Percentiles rank a stretch among this genome's conserved stretches.
Conservation (phyloP, 345 rosid genomes). For the Sapria himalayana region DNA sequence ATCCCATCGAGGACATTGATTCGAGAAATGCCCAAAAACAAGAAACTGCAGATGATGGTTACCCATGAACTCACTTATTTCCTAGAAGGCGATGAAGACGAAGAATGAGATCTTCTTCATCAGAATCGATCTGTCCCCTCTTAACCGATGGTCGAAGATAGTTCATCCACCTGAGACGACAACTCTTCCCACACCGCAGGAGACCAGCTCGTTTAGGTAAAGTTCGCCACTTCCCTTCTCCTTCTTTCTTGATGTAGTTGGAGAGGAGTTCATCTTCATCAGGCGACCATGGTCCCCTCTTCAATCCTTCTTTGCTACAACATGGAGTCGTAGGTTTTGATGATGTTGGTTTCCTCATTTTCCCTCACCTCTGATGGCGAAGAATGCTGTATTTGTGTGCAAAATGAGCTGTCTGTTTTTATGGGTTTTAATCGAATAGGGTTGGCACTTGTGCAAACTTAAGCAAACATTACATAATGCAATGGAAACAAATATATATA, state of each 20-base stretch:
- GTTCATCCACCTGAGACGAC: constrained; percentile 92
- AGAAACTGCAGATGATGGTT: not conserved
- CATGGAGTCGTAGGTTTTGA: constrained; percentile 23
- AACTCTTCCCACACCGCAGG: constrained; percentile 73
- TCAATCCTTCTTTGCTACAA: constrained; percentile 49
- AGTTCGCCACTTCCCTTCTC: constrained; percentile 72
- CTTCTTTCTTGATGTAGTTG: constrained; percentile 43
- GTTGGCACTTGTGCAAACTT: too few species aligned
- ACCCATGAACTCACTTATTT: constrained; percentile 2
- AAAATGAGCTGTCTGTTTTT: too few species aligned
- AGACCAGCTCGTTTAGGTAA: constrained; percentile 66
- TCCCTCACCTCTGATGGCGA: too few species aligned
- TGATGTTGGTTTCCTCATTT: too few species aligned
- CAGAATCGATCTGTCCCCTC: constrained; percentile 53
- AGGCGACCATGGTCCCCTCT: constrained; percentile 82
- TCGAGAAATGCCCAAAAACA: too few species aligned
- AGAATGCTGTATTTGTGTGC: too few species aligned
- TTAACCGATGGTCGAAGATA: constrained; percentile 71
- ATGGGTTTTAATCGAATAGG: too few species aligned
- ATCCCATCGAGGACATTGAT: too few species aligned
- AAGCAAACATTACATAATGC: too few species aligned
- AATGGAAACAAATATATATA: too few species aligned
- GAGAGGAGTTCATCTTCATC: constrained; percentile 59
- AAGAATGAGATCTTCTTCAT: constrained; percentile 88
- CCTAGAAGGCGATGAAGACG: constrained; percentile 54